These are phyloP conservation scores for Phalaenopsis equestris DNA, from an alignment of 106 monocot species.

Conservation along the genomic window DNA sequence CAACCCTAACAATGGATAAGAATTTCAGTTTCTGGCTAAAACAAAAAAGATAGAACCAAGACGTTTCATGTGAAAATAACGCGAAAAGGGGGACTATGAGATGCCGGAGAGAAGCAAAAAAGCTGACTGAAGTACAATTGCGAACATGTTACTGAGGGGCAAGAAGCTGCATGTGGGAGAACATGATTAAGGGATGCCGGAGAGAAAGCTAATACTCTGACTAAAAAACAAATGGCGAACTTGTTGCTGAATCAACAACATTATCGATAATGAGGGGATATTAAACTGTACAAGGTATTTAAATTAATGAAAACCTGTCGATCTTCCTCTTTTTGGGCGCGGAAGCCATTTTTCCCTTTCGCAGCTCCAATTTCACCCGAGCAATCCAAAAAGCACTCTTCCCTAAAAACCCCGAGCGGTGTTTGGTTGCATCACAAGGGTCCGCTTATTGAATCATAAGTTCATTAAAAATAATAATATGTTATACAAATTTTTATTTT, in stretches of 20 bases:
- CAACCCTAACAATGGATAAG: neutral
- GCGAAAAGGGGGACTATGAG: neutral
- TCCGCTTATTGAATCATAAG: too few species aligned
- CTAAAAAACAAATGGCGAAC: neutral
- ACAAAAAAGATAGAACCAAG: neutral
- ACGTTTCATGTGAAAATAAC: neutral
- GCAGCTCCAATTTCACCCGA: neutral
- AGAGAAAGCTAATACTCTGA: neutral
- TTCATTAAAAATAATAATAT: too few species aligned
- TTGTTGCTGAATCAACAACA: neutral
- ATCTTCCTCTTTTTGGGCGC: neutral
- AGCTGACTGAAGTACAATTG: neutral
- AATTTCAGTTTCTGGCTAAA: neutral
- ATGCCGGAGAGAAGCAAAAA: neutral
- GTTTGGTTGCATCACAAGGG: too few species aligned
- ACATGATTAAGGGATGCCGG: neutral
- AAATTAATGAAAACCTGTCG: neutral
- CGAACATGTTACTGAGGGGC: neutral
- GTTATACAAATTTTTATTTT: too few species aligned
- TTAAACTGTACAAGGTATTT: neutral
- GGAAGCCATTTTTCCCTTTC: neutral
- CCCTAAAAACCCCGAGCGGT: too few species aligned
- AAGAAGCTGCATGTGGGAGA: neutral
- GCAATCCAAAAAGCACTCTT: neutral
- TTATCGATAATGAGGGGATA: neutral